Evolutionary conservation across 352 stramenopile species (phyloP), one percentile per base, ranked within the genome.

Genomic region (Globisporangium paroecandrum): DNA sequence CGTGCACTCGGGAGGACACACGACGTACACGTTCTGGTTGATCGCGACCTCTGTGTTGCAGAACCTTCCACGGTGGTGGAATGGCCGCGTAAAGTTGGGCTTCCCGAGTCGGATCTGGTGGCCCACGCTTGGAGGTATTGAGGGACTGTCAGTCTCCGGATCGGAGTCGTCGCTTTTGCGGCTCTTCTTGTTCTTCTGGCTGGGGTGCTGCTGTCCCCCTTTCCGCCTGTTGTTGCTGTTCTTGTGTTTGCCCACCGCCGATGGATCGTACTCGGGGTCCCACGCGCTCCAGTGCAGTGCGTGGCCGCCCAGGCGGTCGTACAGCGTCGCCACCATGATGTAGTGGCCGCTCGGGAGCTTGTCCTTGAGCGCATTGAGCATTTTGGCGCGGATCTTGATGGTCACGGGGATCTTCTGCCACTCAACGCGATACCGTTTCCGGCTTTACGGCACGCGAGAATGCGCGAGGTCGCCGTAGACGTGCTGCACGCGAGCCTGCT

Each of bases 341-440:
- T 97, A 97, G 1, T 84, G 73, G 0, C 90, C 92, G 1, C 69
- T 56, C 2, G 83, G 88, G 3, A 97, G 66, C 36, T 94, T 95
- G 66, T 97, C 86, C 66, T 97, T 96, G 22, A 97, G 70, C 8
- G 79, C 91, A 12, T 83, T 82, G 1, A 97, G 54, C 70, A 87
- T 79, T 64, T 81, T 82, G 4, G 80, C 65, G 5, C 77, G 73
- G 43, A 97, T 70, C 57, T 93, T 75, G 27, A 97, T 69, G 0
- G 85, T 89, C 63, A 95, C 72, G 0, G 91, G 91, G 47, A 97
- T 80, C 8, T 76, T 70, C 15, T 77, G 34, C 85, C 83, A 97
- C 54, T 93, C 80, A 3, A 94, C 87, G 6, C 81, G 77, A 61
- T 90, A 94, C 5, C 82, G 71, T 46, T 85, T 75, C 5, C 72